Evolutionary conservation across 805 yeast genomes (phyloP), one percentile per base, ranked within the genome.

Genomic region (Dipodascopsis uninucleata): DNA sequence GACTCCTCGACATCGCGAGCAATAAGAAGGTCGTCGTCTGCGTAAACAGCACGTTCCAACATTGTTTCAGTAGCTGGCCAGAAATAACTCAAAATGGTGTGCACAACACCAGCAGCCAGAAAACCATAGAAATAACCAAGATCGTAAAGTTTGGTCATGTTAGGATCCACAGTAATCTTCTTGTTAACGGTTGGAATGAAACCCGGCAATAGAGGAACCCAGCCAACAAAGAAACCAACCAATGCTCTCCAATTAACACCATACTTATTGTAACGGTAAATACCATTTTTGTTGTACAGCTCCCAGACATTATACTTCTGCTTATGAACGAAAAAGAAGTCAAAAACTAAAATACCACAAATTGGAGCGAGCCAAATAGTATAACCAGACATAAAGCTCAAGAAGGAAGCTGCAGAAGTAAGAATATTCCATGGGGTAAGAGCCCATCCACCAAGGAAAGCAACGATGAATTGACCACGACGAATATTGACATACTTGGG

Each of bases 371-470:
- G 69, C 72, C 87, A 86, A 12, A 85, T 87, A 0, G 94, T 73
- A 62, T 85, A 86, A 0, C 95, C 93, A 31, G 84, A 74, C 44
- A 87, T 67, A 58, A 85, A 86, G 5, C 89, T 81, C 28, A 93
- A 81, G 68, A 86, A 86, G 65, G 74, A 80, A 28, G 79, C 78
- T 1, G 87, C 77, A 3, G 84, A 71, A 3, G 82, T 70, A 61
- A 81, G 70, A 60, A 86, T 75, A 58, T 85, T 75, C 95, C 95
- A 86, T 34, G 95, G 95, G 61, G 88, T 66, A 28, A 62, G 81
- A 52, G 85, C 79, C 44, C 78, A 76, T 49, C 81, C 71, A 0
- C 87, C 85, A 39, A 85, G 63, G 10, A 71, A 65, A 0, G 94
- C 93, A 67, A 93, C 83, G 39, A 87, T 65, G 63, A 75, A 82